Base-by-base conservation (phyloP, 2,329 filamentous ascomycete genomes). In the Sporothrix brunneoviolacea region DNA sequence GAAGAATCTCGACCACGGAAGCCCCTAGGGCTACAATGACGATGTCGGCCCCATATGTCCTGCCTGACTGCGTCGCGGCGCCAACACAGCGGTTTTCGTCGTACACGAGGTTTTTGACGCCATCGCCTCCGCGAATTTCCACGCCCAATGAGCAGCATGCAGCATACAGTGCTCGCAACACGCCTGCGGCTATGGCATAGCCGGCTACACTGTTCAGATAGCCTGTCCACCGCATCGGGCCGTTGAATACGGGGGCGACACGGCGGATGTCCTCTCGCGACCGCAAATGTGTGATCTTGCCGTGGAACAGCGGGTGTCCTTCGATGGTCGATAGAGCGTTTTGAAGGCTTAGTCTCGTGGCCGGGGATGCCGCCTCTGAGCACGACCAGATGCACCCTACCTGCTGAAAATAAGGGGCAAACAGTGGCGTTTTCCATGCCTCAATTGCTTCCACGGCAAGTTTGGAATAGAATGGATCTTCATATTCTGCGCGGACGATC, bases 401-500 rank as follows among this genome's bases (percentile, higher is more conserved):
- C 55, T 68, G 62, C 40, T 67, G 66, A 44, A 73, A 80, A 57
- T 79, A 69, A 0, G 76, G 76, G 0, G 71, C 69, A 50, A 75
- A 80, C 2, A 79, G 60, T 3, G 75, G 73, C 0, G 62, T 61
- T 4, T 73, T 68, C 77, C 77, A 81, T 16, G 67, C 71, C 28
- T 68, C 58, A 15, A 79, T 75, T 1, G 77, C 76, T 68, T 76
- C 64, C 70, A 79, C 64, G 2, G 76, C 72, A 37, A 80, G 58
- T 3, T 77, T 66, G 1, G 75, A 74, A 51, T 82, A 80, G 51
- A 77, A 78, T 0, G 68, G 65, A 53, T 80, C 76, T 56, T 79
- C 76, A 52, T 81, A 81, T 55, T 81, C 76, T 3, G 73, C 76
- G 3, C 78, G 70, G 33, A 82, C 67, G 51, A 82, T 82, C 61